These are phyloP conservation scores for Blastomyces silverae DNA, from an alignment of 2,329 filamentous ascomycete genomes.

Conservation along the genomic window DNA sequence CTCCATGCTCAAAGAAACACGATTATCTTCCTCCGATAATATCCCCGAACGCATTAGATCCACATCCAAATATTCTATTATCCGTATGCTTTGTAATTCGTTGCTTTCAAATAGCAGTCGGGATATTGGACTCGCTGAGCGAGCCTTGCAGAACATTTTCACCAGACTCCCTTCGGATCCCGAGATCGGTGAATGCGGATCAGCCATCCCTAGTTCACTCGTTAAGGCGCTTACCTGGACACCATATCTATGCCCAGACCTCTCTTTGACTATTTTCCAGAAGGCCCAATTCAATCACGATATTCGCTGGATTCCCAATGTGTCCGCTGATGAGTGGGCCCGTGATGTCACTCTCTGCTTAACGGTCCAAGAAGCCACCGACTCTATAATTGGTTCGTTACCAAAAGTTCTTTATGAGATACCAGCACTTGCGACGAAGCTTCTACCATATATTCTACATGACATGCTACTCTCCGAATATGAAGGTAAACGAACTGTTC, in stretches of 20 bases:
- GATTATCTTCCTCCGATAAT: conserved; percentile 15
- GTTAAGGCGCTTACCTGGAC: conserved; percentile 40
- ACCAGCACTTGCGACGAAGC: conserved; percentile 61
- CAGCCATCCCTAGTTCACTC: conserved; percentile 33
- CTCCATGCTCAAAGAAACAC: conserved; percentile 42
- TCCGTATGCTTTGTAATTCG: conserved; percentile 56
- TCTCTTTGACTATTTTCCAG: conserved; percentile 25
- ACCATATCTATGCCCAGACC: conserved; percentile 36
- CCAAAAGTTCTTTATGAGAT: conserved; percentile 59
- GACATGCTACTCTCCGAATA: conserved; percentile 64
- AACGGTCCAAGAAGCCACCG: conserved; percentile 52
- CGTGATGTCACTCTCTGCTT: conserved; percentile 44
- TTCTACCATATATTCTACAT: conserved; percentile 81
- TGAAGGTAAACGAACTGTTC: conserved; percentile 54
- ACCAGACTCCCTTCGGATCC: conserved; percentile 29
- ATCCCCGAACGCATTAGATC: conserved; percentile 19
- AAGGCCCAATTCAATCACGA: conserved; percentile 19
- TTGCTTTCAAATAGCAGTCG: conserved; percentile 52
- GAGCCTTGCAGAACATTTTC: conserved; percentile 41
- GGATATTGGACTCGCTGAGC: conserved; percentile 40
- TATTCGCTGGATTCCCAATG: conserved; percentile 22
- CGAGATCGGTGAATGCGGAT: conserved; percentile 32
- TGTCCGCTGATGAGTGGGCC: conserved; percentile 32
- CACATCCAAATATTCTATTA: conserved; percentile 56
- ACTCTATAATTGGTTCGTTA: conserved; percentile 64